Evolutionary conservation across 2,329 filamentous ascomycete genomes (phyloP), one percentile per base, ranked within the genome.

Genomic region (Arthrobotrys entomopaga): DNA sequence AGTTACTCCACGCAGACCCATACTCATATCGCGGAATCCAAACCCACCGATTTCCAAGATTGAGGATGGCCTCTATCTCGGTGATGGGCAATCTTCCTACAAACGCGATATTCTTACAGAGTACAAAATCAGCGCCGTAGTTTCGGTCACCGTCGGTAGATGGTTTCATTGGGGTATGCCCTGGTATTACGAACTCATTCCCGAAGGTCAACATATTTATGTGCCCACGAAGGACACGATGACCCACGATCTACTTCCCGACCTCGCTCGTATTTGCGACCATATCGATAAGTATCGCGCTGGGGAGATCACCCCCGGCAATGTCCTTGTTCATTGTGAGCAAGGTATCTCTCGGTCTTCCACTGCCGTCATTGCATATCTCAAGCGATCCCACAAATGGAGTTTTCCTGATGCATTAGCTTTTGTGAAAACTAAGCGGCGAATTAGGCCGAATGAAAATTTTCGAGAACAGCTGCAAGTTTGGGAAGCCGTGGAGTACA

Each of bases 281-380:
- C 42, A 59, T n/a, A 77, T 81, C 79, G 76, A 85, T 83, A 77
- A 83, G 82, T 81, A 83, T 59, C 56, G 56, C 10, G 16, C 11
- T 19, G 15, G 22, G 11, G 42, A 46, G 5, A 15, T 13, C 15
- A 15, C 42, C 15, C 43, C 24, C 19, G 22, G 22, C 10, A 26
- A 22, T 34, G 42, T 78, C 49, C 77, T 79, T 59, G 76, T 80
- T 13, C 79, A 80, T 57, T 79, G 79, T 69, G 77, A 79, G 59
- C 53, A 78, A 56, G 79, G 78, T 1, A 78, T 79, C 56, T 80
- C 79, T 54, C 79, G 79, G 52, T 78, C 78, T 4, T 76, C 79
- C 24, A 80, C 79, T 0, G 75, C 79, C 15, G 76, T 79, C 11
- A 76, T 78, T 50, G 78, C 78, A 29, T 80, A 80, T 75, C 76